Evolutionary conservation across 2,329 filamentous ascomycete genomes (phyloP).

Genomic region (Claviceps sp.): DNA sequence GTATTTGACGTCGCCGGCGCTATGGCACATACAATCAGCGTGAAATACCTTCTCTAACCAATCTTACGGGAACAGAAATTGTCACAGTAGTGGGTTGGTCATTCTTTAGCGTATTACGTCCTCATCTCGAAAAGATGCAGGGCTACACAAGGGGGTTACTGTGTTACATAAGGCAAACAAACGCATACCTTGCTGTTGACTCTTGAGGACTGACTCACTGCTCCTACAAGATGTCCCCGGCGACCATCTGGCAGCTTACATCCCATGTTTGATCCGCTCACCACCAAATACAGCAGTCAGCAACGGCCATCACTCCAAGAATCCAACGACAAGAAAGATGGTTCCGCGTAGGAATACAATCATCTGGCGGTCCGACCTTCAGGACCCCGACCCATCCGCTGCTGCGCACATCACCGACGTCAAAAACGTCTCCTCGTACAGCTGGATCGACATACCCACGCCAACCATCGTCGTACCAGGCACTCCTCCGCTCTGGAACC

Average conservation of each 20-base stretch:
- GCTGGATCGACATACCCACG: slow-evolving; percentile 27
- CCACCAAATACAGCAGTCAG: background rate
- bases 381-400: background rate
- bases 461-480: slow-evolving; percentile 34
- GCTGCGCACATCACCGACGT: slow-evolving; percentile 20
- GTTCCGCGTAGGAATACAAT: background rate
- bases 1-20: background rate
- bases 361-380: background rate
- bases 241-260: background rate
- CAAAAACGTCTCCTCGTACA: slow-evolving; percentile 33
- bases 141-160: too few species aligned
- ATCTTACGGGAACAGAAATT: too few species aligned
- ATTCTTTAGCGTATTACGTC: too few species aligned
- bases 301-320: background rate
- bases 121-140: too few species aligned
- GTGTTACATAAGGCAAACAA: too few species aligned
- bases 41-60: too few species aligned
- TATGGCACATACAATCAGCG: background rate
- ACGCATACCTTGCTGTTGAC: too few species aligned
- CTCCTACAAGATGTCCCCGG: too few species aligned
- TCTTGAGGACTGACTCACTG: too few species aligned
- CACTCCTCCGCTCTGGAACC: slow-evolving; percentile 20
- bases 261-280: background rate
- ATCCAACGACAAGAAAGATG: background rate
- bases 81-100: too few species aligned